Conservation (phyloP, 164 flowering plant genomes). For the Magnolia changhungtana region DNA sequence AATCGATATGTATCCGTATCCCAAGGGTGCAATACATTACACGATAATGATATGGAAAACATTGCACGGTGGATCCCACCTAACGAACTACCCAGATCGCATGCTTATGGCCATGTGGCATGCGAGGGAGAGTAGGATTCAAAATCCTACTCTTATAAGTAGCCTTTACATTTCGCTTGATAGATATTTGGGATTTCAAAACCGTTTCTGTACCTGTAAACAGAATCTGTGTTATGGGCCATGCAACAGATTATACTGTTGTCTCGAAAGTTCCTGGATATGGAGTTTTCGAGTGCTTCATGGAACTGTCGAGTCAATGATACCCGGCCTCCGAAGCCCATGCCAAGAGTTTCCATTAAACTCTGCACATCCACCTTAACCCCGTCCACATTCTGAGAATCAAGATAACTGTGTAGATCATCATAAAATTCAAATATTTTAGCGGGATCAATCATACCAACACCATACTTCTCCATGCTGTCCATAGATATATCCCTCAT, state of each 20-base stretch:
- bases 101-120: too few relatives aligned
- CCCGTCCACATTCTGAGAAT: slow-evolving; percentile 55
- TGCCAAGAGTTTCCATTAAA: slow-evolving; percentile 46
- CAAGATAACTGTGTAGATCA: slow-evolving; percentile 59
- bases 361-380: slow-evolving; percentile 73
- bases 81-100: too few relatives aligned
- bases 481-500: slow-evolving; percentile 44
- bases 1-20: too few relatives aligned
- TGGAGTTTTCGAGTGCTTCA: slow-evolving; percentile 53
- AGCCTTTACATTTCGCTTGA: too few relatives aligned
- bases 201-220: slow-evolving; percentile 38
- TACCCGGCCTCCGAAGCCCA: slow-evolving; percentile 52
- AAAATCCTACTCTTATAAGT: too few relatives aligned
- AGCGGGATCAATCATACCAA: slow-evolving; percentile 52
- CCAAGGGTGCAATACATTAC: too few relatives aligned
- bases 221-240: slow-evolving; percentile 55
- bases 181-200: too few relatives aligned
- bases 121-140: too few relatives aligned
- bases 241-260: slow-evolving; percentile 73
- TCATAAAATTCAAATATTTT: slow-evolving; percentile 48
- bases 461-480: slow-evolving; percentile 54
- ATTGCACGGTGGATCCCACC: too few relatives aligned
- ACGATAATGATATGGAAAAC: too few relatives aligned
- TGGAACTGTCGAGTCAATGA: slow-evolving; percentile 51
- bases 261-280: slow-evolving; percentile 50